Evolutionary conservation across 805 yeast genomes (phyloP).

Genomic region (Candida vaughaniae): DNA sequence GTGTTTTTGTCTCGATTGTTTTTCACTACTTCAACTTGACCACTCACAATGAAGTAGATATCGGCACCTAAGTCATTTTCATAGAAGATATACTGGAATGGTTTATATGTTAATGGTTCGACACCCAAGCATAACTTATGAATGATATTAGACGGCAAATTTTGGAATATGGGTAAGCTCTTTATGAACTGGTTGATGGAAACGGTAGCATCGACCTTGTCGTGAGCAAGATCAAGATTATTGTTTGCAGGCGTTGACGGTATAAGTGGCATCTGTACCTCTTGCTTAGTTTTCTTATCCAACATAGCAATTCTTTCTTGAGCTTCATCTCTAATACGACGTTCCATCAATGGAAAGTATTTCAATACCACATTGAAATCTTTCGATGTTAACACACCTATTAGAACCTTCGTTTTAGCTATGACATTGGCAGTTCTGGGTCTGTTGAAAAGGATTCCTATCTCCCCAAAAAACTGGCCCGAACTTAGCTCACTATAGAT

Average conservation of each 20-base stretch:
- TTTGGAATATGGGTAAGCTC: slow-evolving; percentile 56
- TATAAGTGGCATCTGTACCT: not conserved
- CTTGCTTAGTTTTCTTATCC: slow-evolving; percentile 52
- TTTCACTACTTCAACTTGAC: slow-evolving; percentile 68
- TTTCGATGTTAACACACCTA: slow-evolving; percentile 68
- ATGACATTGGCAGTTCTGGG: slow-evolving; percentile 81
- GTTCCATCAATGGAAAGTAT: slow-evolving; percentile 62
- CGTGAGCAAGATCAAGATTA: slow-evolving; percentile 9
- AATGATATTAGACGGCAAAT: slow-evolving; percentile 56
- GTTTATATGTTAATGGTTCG: slow-evolving; percentile 51
- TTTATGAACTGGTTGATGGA: slow-evolving; percentile 58
- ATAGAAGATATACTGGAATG: slow-evolving; percentile 59
- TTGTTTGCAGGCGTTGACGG: not conserved
- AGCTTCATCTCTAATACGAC: slow-evolving; percentile 73
- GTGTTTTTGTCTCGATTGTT: slow-evolving; percentile 10
- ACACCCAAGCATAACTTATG: slow-evolving; percentile 65
- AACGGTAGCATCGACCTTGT: slow-evolving; percentile 51
- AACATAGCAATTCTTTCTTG: slow-evolving; percentile 73
- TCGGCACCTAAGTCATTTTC: slow-evolving; percentile 63
- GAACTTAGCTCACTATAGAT: slow-evolving; percentile 66
- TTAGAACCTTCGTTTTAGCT: slow-evolving; percentile 62
- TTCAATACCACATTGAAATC: slow-evolving; percentile 58
- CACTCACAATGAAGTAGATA: slow-evolving; percentile 63
- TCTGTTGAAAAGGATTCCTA: slow-evolving; percentile 70
- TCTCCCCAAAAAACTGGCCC: slow-evolving; percentile 77